These are phyloP conservation scores for Pythium pyrilobum DNA, from an alignment of 352 stramenopile genomes.

Conservation along the genomic window DNA sequence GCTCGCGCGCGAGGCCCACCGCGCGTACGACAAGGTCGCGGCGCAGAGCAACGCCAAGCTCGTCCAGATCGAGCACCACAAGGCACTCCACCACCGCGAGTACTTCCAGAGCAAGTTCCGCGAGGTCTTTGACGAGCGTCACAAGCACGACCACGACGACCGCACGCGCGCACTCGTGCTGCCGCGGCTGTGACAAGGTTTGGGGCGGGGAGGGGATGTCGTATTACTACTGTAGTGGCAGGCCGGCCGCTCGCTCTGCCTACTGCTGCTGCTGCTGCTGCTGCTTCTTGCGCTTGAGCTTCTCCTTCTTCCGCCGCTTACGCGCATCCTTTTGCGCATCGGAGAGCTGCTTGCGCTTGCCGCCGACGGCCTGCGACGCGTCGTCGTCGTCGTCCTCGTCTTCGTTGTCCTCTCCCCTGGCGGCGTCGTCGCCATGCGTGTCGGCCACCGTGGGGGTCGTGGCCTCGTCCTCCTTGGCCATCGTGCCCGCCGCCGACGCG, in stretches of 20 bases:
- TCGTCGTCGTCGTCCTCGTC: neutral
- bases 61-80: conserved; percentile 44
- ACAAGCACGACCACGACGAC: conserved; percentile 12
- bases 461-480: neutral
- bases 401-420: neutral
- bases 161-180: neutral
- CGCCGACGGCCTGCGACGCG: conserved; percentile 9
- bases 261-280: conserved; percentile 9
- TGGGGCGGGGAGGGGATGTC: neutral
- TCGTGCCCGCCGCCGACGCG: neutral
- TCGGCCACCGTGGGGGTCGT: neutral
- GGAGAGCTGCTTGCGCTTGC: conserved; percentile 64
- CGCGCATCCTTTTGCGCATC: conserved; percentile 49
- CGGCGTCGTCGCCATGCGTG: neutral
- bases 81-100: conserved; percentile 30
- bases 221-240: conserved; percentile 11
- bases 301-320: conserved; percentile 63
- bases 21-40: conserved; percentile 41
- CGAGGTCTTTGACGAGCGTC: neutral
- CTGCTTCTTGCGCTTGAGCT: conserved; percentile 62
- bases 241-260: neutral
- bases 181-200: conserved; percentile 1
- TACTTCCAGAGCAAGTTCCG: conserved; percentile 46
- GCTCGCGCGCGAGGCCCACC: conserved; percentile 31
- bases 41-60: conserved; percentile 45